Base-by-base conservation (phyloP, 2,329 filamentous ascomycete genomes). In the Mycosphaerella sp. region DNA sequence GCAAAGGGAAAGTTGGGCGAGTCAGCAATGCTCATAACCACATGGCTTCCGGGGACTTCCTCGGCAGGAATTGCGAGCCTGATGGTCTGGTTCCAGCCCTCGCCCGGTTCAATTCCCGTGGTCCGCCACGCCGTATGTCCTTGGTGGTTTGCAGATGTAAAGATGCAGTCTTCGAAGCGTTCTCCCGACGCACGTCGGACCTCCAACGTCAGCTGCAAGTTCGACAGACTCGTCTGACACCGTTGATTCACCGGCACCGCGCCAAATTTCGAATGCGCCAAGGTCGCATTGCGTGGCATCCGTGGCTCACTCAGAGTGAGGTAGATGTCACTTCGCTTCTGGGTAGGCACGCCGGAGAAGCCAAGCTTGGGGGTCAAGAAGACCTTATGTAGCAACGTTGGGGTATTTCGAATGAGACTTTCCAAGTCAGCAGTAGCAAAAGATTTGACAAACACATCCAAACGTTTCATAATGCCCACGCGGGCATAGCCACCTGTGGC, bases 301-400 rank as follows among this genome's bases (percentile, higher is more conserved):
- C 84, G 78, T 0, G 89, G 87, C 59, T 89, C 84, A 54, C 84
- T 83, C 45, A 98, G 72, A 0, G 90, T 96, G 43, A 98, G 72
- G 68, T 98, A 98, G 48, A 98, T 97, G 69, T 98, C 95, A 9
- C 90, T 96, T 64, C 95, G 80, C 12, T 87, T 79, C 67, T 89
- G 91, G 0, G 86, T 90, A 0, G 93, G 92, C 1, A 91, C 91
- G 10, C 91, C 91, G 3, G 92, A 89, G 69, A 98, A 97, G 1
- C 91, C 93, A 70, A 97, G 91, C 69, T 93, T 93, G 64, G 79
- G 86, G 0, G 91, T 95, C 69, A 86, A 86, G 54, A 79, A 79
- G 56, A 97, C 81, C 48, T 86, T 85, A 48, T 95, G 86, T 11
- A 98, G 81, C 11, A 95, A 74, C 0, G 92, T 97, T 0, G 93